Base-by-base conservation (phyloP, 805 yeast genomes). In the Metschnikowia amazonensis region DNA sequence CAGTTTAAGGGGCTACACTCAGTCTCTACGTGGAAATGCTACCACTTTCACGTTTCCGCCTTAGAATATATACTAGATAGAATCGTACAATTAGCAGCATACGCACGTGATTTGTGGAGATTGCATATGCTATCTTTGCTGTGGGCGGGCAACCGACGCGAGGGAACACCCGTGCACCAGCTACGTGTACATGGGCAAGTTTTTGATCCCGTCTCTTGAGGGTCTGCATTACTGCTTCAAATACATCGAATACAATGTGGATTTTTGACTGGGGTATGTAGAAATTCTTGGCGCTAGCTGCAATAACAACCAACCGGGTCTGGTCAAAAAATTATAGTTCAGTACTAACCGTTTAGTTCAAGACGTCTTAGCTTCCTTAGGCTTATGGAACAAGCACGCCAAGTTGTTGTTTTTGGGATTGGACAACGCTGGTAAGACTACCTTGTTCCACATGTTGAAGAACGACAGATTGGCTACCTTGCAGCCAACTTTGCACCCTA, bases 401-500 rank as follows among this genome's bases (percentile, higher is more conserved):
- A 72, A 72, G 55, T 65, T 72, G 52, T 65, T 72, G 53, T 72
- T 72, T 53, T 65, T 72, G 50, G 76, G 76, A 25, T 67, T 72
- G 52, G 76, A 72, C 55, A 72, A 72, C 51, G 76, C 76, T 29
- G 76, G 76, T 52, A 71, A 71, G 51, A 70, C 76, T 47, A 71
- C 76, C 35, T 61, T 72, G 49, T 66, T 71, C 51, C 76, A 71
- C 56, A 71, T 71, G 76, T 69, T 71, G 59, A 72, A 82, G 74
- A 94, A 94, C 64, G 99, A 94, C 70, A 84, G 99, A 72, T 79
- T 94, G 72, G 99, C 99, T 48, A 89, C 97, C 39, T 79, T 94
- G 60, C 96, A 89, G 69, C 99, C 99, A 59, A 94, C 99, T 24
- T 81, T 90, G 69, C 99, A 94, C 68, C 99, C 99, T 61, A 89